Evolutionary conservation across 2,329 filamentous ascomycete species (phyloP), one percentile per base, ranked within the genome.

Genomic region (Xylogone sp.): DNA sequence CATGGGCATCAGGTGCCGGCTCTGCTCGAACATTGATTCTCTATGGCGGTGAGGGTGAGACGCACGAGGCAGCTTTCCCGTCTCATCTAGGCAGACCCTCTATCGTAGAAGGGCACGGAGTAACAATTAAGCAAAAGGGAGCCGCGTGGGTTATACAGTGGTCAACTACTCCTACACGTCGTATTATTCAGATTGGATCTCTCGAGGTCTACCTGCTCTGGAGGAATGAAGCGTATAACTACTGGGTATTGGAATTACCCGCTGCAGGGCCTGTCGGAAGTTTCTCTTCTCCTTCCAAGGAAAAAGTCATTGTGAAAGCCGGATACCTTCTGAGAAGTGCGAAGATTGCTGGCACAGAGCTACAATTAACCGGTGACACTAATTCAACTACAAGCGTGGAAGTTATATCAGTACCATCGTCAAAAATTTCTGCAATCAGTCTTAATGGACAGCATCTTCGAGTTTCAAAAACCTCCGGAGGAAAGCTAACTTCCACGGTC

Each of bases 301-400:
- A 64, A 31, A 72, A 63, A 10, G 72, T 86, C 22, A 80, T 88
- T 31, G 64, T 84, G 45, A 80, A 83, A 46, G 83, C 77, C 0
- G 78, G 80, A 20, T 86, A 88, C 57, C 72, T 88, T 0, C 63
- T 86, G 42, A 78, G 85, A 8, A 81, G 77, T 0, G 82, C 82
- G 0, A 72, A 74, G 1, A 62, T 85, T 1, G 60, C 76, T 3
- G 79, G 75, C 1, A 71, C 69, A 12, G 74, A 75, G 1, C 72
- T 92, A 8, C 71, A 76, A 6, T 64, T 92, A 2, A 80, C 77
- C 3, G 87, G 84, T 2, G 88, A 92, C 59, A 75, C 91, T 57
- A 91, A 91, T 58, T 65, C 74, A 1, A 88, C 86, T 0, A 82
- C 83, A 0, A 58, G 76, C 0, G 65, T 92, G 13, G 85, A 90